These are phyloP conservation scores for Penicillium sp. DNA, from an alignment of 2,329 filamentous ascomycete genomes.

Conservation along the genomic window DNA sequence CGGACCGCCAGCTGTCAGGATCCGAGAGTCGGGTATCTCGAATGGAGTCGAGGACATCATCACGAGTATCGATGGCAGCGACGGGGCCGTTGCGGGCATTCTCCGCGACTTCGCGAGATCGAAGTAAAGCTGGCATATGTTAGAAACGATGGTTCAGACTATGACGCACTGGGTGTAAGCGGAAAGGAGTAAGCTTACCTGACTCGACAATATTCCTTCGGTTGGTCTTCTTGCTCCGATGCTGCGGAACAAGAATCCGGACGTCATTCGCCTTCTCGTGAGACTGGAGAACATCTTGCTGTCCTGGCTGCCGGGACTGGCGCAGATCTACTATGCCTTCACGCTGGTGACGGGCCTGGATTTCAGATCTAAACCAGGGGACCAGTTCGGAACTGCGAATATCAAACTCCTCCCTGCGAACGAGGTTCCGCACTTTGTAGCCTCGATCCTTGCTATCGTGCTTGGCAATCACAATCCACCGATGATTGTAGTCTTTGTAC, in stretches of 20 bases:
- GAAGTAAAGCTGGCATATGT: conserved; percentile 46
- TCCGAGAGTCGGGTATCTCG: conserved; percentile 72
- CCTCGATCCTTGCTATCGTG: conserved; percentile 55
- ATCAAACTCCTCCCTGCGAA: conserved; percentile 77
- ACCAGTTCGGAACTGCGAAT: conserved; percentile 70
- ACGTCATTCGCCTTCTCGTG: conserved; percentile 66
- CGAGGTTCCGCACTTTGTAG: conserved; percentile 75
- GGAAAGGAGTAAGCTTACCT: conserved; percentile 49
- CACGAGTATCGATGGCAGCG: conserved; percentile 81
- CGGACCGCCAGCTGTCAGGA: conserved; percentile 75
- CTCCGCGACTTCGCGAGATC: conserved; percentile 61
- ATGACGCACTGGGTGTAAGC: background rate
- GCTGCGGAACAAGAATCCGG: conserved; percentile 76
- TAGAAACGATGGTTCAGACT: background rate
- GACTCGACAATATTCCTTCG: conserved; percentile 82
- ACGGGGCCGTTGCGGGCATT: conserved; percentile 75
- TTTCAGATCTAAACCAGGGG: conserved; percentile 75
- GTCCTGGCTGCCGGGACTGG: conserved; percentile 41
- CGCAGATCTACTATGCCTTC: conserved; percentile 49
- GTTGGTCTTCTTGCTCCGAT: conserved; percentile 88
- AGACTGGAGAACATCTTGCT: conserved; percentile 37
- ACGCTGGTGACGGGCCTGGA: conserved; percentile 71
- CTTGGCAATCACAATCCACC: conserved; percentile 87
- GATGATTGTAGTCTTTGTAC: conserved; percentile 73
- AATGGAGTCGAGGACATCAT: conserved; percentile 75